Base-by-base conservation (phyloP, 129 eudicot species). In the Centaurea solstitialis region DNA sequence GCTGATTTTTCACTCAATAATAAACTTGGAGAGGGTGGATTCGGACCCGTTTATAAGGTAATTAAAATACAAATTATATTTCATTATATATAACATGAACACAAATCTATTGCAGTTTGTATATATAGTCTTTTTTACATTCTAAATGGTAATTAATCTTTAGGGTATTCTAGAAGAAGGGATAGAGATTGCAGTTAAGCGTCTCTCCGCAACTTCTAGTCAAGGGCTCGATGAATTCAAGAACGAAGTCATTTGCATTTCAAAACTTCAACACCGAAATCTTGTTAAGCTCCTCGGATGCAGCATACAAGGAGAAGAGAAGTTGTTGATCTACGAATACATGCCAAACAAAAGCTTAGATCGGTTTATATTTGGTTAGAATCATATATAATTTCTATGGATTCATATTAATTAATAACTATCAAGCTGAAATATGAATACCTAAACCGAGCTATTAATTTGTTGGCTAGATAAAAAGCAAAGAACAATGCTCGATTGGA, bases 1-100 rank as follows among this genome's bases (percentile, higher is more conserved):
- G 65, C 81, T 66, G 81, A 77, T 59, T 90, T 90, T 76, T 87
- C 91, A 18, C 40, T 7, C 9, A 26, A 66, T 10, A 79, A 88
- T 35, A 88, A 83, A 72, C 81, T 88, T 57, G 92, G 92, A 69
- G 86, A 90, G 81, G 92, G 92, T 68, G 92, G 92, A 21, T 90
- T 84, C 77, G 92, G 92, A 80, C 80, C 90, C 0, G 92, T 90
- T 76, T 88, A 88, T 76, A 81, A 81, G 89, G 94, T 90, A 88
- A n/a, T n/a, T n/a, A n/a, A 81, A 23, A 17, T 15, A 64, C 4
- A 33, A 12, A 13, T 11, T 47, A 6, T 12, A 13, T 12, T 47
- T 12, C 59, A 47, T 47, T 47, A 47, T 47, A 45, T 45, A 47
- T 24, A 28, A 23, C 11, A 11, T 24, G 21, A 45, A 43, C 3